These are phyloP conservation scores for Backusella australiensis DNA, from an alignment of 192 early-diverging fungal genomes.

Conservation along the genomic window DNA sequence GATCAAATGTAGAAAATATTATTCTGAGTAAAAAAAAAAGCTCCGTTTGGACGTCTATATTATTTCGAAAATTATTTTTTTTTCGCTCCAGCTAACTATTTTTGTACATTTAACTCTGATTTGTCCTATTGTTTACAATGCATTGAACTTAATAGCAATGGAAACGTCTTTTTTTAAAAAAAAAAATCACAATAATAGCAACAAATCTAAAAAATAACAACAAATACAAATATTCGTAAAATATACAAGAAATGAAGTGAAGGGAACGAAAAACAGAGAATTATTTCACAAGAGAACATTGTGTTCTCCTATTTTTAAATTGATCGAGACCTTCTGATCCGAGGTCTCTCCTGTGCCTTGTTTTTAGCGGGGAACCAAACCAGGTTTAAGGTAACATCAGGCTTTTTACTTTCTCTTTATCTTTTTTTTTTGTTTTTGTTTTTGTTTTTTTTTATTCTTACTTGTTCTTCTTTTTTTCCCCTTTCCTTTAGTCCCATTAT, in stretches of 20 bases:
- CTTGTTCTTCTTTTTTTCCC: not conserved
- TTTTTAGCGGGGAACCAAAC: slow-evolving; percentile 3
- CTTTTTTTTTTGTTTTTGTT: not conserved
- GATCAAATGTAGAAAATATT: not conserved
- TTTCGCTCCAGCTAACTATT: not conserved
- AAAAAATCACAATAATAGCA: not conserved
- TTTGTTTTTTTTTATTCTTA: not conserved
- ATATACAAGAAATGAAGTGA: not conserved
- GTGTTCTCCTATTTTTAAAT: slow-evolving; percentile 6
- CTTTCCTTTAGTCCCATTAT: not conserved
- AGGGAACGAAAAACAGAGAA: not conserved
- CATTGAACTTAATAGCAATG: not conserved
- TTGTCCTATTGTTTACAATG: not conserved
- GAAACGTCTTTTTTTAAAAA: not conserved
- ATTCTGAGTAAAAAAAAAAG: slow-evolving; percentile 1
- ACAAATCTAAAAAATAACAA: not conserved
- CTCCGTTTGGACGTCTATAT: not conserved
- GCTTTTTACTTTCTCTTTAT: not conserved
- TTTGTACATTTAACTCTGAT: not conserved
- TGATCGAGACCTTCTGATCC: slow-evolving; percentile 7
- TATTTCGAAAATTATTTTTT: not conserved
- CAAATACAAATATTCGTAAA: not conserved
- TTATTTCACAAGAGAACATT: not conserved
- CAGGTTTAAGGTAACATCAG: not conserved
- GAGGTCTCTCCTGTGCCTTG: slow-evolving; percentile 4